Evolutionary conservation across 2,329 filamentous ascomycete genomes (phyloP).

Genomic region (Epichloe scottii): DNA sequence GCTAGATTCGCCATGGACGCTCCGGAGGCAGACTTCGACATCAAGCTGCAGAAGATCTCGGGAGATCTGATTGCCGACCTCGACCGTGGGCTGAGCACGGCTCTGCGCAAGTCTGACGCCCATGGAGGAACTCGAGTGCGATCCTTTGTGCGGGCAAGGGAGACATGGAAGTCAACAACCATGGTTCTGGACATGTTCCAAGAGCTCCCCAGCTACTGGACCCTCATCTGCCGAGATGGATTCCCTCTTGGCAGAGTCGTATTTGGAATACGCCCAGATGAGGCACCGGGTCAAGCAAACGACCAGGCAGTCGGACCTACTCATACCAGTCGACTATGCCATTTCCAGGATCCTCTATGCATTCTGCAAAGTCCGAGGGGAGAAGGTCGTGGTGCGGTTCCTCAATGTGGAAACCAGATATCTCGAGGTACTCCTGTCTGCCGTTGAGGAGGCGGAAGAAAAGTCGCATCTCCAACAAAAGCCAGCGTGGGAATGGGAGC

Average conservation of each 20-base stretch:
- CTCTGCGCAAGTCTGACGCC: constrained; percentile 39
- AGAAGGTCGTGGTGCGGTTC: constrained; percentile 85
- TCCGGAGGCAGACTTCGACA: constrained; percentile 45
- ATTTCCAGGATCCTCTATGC: constrained; percentile 74
- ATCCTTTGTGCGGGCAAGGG: constrained; percentile 35
- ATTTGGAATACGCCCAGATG: constrained; percentile 51
- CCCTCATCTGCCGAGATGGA: constrained; percentile 61
- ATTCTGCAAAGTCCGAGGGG: constrained; percentile 86
- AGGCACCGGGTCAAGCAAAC: constrained; percentile 27
- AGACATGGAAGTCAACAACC: constrained; percentile 34
- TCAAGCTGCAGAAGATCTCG: constrained; percentile 49
- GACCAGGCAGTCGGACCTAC: constrained; percentile 23
- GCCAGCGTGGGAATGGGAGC: constrained; percentile 60
- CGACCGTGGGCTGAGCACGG: constrained; percentile 36
- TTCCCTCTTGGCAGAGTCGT: constrained; percentile 63
- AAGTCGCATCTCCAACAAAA: constrained; percentile 8
- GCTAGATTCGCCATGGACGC: constrained; percentile 39
- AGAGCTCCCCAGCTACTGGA: constrained; percentile 92
- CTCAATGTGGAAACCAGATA: constrained; percentile 81
- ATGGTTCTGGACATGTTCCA: constrained; percentile 75
- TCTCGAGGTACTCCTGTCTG: constrained; percentile 65
- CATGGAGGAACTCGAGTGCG: constrained; percentile 30
- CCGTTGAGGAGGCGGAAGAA: constrained; percentile 51
- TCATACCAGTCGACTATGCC: constrained; percentile 51
- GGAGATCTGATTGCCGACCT: constrained; percentile 47